These are phyloP conservation scores for Ogataea methanolica DNA, from an alignment of 805 yeast genomes.

Conservation along the genomic window DNA sequence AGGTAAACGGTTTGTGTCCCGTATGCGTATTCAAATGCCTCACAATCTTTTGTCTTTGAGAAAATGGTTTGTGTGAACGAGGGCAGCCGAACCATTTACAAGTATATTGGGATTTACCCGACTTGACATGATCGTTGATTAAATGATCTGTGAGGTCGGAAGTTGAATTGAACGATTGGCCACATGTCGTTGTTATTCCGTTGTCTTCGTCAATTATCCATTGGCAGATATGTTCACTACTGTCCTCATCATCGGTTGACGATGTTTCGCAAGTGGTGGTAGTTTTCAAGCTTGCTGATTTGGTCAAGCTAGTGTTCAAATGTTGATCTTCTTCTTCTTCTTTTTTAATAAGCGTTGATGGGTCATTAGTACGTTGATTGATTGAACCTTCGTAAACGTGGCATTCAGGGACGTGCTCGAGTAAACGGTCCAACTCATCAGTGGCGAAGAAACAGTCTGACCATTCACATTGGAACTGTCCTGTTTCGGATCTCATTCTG, in stretches of 20 bases:
- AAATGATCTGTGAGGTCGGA: conserved; percentile 71
- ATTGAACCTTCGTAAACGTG: not conserved
- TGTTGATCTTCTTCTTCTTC: not conserved
- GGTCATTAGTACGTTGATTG: too few relatives aligned
- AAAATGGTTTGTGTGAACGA: conserved; percentile 56
- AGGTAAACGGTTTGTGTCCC: conserved; percentile 71
- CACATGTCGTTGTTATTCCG: conserved; percentile 37
- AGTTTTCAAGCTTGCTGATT: not conserved
- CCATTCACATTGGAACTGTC: conserved; percentile 67
- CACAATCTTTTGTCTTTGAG: conserved; percentile 79
- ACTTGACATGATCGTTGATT: conserved; percentile 61
- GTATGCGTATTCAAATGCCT: conserved; percentile 91
- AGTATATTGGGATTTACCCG: conserved; percentile 62
- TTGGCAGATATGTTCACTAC: conserved; percentile 29
- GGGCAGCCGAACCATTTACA: conserved; percentile 82
- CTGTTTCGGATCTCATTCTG: too few relatives aligned
- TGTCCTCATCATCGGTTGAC: conserved; percentile 4
- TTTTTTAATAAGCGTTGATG: not conserved
- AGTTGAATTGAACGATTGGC: conserved; percentile 42
- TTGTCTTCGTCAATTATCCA: conserved; percentile 29
- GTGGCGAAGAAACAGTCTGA: conserved; percentile 58
- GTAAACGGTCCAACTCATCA: conserved; percentile 45
- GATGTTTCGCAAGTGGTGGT: not conserved
- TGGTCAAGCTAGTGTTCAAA: not conserved
- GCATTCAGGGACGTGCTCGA: conserved; percentile 52